phyloP scores from a whole-genome alignment of 768 basidiomycete genomes.

The Tricholoma hemisulphureum region DNA sequence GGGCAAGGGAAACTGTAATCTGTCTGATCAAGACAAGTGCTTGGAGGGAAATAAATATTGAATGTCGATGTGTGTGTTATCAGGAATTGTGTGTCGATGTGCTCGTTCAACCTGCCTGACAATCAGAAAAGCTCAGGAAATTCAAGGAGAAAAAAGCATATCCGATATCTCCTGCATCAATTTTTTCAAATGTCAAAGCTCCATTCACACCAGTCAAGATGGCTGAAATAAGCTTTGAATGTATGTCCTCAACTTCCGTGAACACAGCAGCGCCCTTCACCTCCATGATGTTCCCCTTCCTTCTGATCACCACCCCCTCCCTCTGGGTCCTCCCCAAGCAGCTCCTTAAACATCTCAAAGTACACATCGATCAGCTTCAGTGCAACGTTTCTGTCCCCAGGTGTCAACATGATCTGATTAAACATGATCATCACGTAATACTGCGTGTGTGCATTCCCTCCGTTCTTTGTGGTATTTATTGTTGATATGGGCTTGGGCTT shows the following conservation, averaged over 20 bases:
- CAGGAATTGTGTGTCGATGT: constrained; percentile 90
- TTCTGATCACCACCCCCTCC: constrained; percentile 29
- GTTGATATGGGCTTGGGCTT: constrained; percentile 27
- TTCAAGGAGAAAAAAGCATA: constrained; percentile 40
- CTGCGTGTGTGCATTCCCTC: constrained; percentile 66
- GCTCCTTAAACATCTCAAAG: constrained; percentile 90
- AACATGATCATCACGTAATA: constrained; percentile 95
- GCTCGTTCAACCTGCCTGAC: constrained; percentile 64
- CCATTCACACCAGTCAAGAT: constrained; percentile 94
- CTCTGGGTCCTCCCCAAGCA: constrained; percentile 61
- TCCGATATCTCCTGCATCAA: constrained; percentile 67
- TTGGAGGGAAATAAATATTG: constrained; percentile 93
- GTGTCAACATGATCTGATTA: constrained; percentile 83
- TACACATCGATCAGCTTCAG: constrained; percentile 82
- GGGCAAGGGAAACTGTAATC: constrained; percentile 57
- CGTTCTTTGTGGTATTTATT: constrained; percentile 35
- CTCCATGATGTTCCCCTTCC: constrained; percentile 33
- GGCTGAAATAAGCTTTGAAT: constrained; percentile 84
- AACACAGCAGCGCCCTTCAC: constrained; percentile 64
- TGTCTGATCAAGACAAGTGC: constrained; percentile 88
- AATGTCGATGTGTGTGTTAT: constrained; percentile 96
- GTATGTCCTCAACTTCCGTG: constrained; percentile 71
- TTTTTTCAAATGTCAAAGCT: constrained; percentile 87
- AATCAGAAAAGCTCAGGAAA: not conserved
- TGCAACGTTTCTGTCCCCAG: constrained; percentile 71